Conservation (phyloP, 495 filamentous ascomycete species). For the Penicillium desertorum region DNA sequence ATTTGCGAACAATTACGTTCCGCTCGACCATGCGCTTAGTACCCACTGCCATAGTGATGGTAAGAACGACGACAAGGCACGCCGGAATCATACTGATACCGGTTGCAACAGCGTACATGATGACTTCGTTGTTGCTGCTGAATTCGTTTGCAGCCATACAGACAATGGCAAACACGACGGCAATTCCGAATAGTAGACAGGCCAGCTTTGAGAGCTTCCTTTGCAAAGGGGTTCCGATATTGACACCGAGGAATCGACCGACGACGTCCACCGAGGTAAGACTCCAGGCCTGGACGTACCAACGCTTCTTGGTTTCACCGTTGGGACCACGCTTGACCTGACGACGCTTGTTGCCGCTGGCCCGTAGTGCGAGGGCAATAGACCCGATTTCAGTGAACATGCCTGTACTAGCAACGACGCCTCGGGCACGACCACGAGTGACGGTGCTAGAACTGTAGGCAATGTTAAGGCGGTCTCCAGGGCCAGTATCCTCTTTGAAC, state of each 20-base stretch:
- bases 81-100: conserved; percentile 60
- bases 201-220: conserved; percentile 63
- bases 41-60: conserved; percentile 63
- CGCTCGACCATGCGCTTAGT: conserved; percentile 64
- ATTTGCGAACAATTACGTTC: conserved; percentile 61
- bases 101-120: conserved; percentile 63
- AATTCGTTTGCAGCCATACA: conserved; percentile 56
- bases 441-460: conserved; percentile 62
- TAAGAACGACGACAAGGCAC: conserved; percentile 62
- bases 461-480: conserved; percentile 57
- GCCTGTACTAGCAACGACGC: conserved; percentile 65
- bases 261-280: conserved; percentile 57
- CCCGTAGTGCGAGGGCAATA: conserved; percentile 57
- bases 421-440: conserved; percentile 76
- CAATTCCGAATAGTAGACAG: conserved; percentile 58
- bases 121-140: conserved; percentile 50
- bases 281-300: conserved; percentile 59
- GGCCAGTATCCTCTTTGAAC: conserved; percentile 67
- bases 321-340: conserved; percentile 48
- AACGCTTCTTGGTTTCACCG: conserved; percentile 50
- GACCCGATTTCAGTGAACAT: conserved; percentile 64
- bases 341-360: conserved; percentile 33
- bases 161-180: conserved; percentile 58
- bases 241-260: conserved; percentile 63
- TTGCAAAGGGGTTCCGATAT: conserved; percentile 60